phyloP scores from a whole-genome alignment of 306 rosid genomes.

The Potentilla sterilis region DNA sequence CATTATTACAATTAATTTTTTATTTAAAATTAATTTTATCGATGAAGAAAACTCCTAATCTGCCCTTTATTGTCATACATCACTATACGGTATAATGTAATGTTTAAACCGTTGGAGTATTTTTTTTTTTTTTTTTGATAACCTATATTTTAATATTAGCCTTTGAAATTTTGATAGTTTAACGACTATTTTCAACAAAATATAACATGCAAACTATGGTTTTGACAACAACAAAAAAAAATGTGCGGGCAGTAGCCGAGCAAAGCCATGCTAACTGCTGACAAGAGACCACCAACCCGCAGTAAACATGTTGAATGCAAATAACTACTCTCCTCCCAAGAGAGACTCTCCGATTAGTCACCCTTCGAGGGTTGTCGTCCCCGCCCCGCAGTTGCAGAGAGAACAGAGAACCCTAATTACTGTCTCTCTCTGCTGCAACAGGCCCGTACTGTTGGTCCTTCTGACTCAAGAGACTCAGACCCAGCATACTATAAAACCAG shows the following conservation, averaged over 20 bases:
- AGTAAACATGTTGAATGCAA: neutral
- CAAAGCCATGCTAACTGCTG: neutral
- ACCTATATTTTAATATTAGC: too few species aligned
- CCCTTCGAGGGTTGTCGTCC: neutral
- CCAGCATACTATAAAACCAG: neutral
- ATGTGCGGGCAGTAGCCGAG: neutral
- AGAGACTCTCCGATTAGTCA: constrained; percentile 8
- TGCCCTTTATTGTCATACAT: too few species aligned
- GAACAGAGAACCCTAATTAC: neutral
- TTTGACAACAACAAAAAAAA: neutral
- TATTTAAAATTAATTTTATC: too few species aligned
- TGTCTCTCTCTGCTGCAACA: constrained; percentile 2
- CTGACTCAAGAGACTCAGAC: neutral
- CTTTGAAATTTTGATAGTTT: too few species aligned
- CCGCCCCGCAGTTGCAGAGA: neutral
- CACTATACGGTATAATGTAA: too few species aligned
- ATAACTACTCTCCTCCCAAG: constrained; percentile 1
- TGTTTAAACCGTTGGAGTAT: too few species aligned
- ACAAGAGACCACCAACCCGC: constrained; percentile 1
- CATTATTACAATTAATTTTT: too few species aligned
- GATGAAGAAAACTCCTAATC: too few species aligned
- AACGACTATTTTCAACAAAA: too few species aligned
- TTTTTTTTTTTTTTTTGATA: too few species aligned
- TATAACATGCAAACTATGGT: too few species aligned
- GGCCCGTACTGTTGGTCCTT: neutral